These are phyloP conservation scores for Cryptosporidium muris DNA, from an alignment of 169 alveolate species.

Conservation along the genomic window DNA sequence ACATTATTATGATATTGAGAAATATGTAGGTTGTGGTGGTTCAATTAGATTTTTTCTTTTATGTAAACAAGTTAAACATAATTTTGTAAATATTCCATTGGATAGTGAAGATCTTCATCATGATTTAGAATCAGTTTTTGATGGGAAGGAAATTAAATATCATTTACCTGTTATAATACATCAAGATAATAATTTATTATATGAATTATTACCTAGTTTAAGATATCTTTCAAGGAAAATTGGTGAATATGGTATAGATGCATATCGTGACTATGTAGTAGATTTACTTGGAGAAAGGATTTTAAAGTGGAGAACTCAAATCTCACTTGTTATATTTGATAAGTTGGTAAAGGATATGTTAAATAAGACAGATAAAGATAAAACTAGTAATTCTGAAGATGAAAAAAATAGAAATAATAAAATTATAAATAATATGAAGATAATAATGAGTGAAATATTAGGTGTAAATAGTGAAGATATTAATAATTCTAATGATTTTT, in stretches of 20 bases:
- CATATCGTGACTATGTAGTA: constrained; percentile 46
- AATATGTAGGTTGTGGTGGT: constrained; percentile 62
- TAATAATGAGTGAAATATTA: neutral
- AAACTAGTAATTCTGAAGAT: neutral
- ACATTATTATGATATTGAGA: constrained; percentile 56
- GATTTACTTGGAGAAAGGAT: constrained; percentile 30
- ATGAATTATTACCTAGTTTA: constrained; percentile 37
- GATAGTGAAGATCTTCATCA: constrained; percentile 31
- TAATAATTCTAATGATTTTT: neutral
- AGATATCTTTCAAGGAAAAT: constrained; percentile 54
- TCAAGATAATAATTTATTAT: constrained; percentile 23
- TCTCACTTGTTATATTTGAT: constrained; percentile 50
- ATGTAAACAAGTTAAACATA: constrained; percentile 60
- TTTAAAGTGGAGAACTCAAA: constrained; percentile 42
- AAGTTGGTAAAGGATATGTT: constrained; percentile 13
- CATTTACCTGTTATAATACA: constrained; percentile 47
- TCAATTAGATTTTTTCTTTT: constrained; percentile 57
- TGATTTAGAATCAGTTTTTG: constrained; percentile 11
- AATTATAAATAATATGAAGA: constrained; percentile 5
- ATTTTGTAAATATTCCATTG: constrained; percentile 42
- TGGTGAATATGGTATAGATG: constrained; percentile 68
- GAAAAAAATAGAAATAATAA: constrained; percentile 8
- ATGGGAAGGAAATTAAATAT: neutral
- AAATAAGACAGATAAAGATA: constrained; percentile 14
- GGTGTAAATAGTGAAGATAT: neutral